These are phyloP conservation scores for Cryphonectria radicalis DNA, from an alignment of 2,329 filamentous ascomycete species.

Conservation along the genomic window DNA sequence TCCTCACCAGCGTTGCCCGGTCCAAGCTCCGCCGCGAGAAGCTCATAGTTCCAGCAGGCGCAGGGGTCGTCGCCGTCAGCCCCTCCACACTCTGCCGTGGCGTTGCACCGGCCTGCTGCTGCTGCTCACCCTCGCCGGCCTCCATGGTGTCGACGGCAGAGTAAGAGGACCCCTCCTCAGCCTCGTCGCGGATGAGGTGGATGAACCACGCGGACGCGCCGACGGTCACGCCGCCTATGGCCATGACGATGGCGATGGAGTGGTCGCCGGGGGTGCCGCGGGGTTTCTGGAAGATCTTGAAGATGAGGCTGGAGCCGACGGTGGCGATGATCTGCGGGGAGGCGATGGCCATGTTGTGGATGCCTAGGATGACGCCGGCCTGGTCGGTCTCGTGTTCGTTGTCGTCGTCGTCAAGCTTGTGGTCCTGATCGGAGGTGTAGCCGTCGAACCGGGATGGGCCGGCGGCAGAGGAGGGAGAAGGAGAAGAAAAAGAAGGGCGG, in stretches of 20 bases:
- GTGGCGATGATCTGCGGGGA: slow-evolving; percentile 91
- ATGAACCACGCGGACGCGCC: slow-evolving; percentile 77
- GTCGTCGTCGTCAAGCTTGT: slow-evolving; percentile 42
- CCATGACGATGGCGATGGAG: slow-evolving; percentile 84
- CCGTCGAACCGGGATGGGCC: slow-evolving; percentile 30
- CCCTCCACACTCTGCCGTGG: slow-evolving; percentile 48
- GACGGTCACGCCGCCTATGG: slow-evolving; percentile 80
- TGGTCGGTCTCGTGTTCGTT: slow-evolving; percentile 69
- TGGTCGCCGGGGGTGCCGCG: slow-evolving; percentile 82
- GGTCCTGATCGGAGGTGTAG: slow-evolving; percentile 36
- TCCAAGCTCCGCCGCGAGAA: slow-evolving; percentile 45
- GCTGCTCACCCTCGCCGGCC: slow-evolving; percentile 28
- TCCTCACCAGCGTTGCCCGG: slow-evolving; percentile 52
- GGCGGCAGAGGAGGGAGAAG: neutral
- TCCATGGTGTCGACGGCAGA: slow-evolving; percentile 44
- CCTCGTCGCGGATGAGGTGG: slow-evolving; percentile 66
- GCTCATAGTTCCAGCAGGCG: slow-evolving; percentile 31
- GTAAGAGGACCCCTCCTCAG: slow-evolving; percentile 31
- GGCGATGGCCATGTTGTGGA: slow-evolving; percentile 94
- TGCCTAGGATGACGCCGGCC: slow-evolving; percentile 87
- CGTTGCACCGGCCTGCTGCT: slow-evolving; percentile 33
- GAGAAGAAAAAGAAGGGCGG: slow-evolving; percentile 20
- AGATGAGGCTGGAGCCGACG: slow-evolving; percentile 80
- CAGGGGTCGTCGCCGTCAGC: slow-evolving; percentile 37
- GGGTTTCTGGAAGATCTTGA: slow-evolving; percentile 84